Conservation (phyloP, 2,329 filamentous ascomycete species). For the Diplodia scrobiculata region DNA sequence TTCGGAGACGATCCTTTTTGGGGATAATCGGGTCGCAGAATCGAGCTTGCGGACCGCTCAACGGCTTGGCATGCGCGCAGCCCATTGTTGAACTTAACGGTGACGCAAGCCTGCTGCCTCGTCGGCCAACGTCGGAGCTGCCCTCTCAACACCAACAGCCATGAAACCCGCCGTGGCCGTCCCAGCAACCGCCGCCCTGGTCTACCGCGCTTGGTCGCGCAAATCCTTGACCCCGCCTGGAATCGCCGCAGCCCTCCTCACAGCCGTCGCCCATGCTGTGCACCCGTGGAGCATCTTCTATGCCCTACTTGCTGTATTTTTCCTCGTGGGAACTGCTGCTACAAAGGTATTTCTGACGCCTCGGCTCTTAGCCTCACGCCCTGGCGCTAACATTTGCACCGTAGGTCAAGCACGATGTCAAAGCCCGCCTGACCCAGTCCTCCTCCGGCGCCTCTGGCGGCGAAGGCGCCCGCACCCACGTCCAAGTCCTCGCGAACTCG, state of each 20-base stretch:
- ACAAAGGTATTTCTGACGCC: conserved; percentile 65
- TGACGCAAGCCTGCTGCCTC: conserved; percentile 11
- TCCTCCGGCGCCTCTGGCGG: conserved; percentile 72
- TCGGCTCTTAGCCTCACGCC: not conserved
- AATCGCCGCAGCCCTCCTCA: conserved; percentile 69
- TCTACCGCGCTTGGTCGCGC: conserved; percentile 46
- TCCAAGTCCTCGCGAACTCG: conserved; percentile 91
- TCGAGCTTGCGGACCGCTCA: not conserved
- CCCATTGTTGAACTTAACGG: conserved; percentile 14
- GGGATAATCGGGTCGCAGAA: not conserved
- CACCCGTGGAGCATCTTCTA: conserved; percentile 96
- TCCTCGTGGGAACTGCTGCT: conserved; percentile 77
- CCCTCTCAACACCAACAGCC: conserved; percentile 20
- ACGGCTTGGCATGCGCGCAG: conserved; percentile 12
- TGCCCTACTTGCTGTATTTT: conserved; percentile 78
- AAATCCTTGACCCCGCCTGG: conserved; percentile 75
- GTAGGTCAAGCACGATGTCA: conserved; percentile 83
- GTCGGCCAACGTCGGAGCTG: conserved; percentile 17
- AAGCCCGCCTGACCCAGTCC: conserved; percentile 77
- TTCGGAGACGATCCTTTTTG: not conserved
- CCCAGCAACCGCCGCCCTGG: conserved; percentile 43
- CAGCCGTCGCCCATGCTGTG: conserved; percentile 78
- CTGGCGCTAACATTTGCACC: conserved; percentile 11
- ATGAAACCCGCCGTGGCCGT: conserved; percentile 36
- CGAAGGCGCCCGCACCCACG: conserved; percentile 78